Evolutionary conservation across 225 moss, liverwort and hornwort genomes (phyloP).

Genomic region (Ulota crispa): DNA sequence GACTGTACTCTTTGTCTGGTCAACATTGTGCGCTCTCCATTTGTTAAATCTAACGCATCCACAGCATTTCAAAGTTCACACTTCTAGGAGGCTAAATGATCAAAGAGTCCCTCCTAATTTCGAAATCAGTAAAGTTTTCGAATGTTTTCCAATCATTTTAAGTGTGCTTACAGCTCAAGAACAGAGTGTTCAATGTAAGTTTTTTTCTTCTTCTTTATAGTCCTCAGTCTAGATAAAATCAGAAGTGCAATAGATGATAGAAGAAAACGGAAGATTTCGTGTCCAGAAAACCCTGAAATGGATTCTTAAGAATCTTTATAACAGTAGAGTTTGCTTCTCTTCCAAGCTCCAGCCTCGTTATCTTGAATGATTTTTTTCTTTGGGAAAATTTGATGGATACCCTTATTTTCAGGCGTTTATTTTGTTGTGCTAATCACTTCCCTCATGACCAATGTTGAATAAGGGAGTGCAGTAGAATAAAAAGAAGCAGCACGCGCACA

Average conservation of each 20-base stretch:
- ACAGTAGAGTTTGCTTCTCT: not conserved
- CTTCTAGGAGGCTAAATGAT: not conserved
- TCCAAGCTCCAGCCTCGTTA: no score
- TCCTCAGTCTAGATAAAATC: no score
- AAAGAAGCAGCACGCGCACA: no score
- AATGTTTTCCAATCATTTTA: not conserved
- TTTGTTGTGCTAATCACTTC: no score
- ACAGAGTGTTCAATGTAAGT: not conserved
- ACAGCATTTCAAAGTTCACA: no score
- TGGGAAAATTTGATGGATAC: no score
- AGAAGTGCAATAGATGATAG: not conserved
- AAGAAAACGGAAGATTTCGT: not conserved
- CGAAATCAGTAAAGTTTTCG: not conserved
- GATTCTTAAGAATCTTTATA: not conserved
- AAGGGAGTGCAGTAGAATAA: no score
- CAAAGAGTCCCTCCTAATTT: no score
- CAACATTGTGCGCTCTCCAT: conserved; percentile 32
- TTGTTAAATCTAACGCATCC: conserved; percentile 27
- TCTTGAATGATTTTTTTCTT: no score
- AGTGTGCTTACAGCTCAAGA: not conserved
- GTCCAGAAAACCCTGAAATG: not conserved
- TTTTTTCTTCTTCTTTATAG: no score
- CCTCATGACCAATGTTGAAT: no score
- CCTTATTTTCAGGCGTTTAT: no score
- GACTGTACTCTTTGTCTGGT: conserved; percentile 48